Evolutionary conservation across 176 grass and related monocot genomes (phyloP).

Genomic region (Aegilops bicornis): DNA sequence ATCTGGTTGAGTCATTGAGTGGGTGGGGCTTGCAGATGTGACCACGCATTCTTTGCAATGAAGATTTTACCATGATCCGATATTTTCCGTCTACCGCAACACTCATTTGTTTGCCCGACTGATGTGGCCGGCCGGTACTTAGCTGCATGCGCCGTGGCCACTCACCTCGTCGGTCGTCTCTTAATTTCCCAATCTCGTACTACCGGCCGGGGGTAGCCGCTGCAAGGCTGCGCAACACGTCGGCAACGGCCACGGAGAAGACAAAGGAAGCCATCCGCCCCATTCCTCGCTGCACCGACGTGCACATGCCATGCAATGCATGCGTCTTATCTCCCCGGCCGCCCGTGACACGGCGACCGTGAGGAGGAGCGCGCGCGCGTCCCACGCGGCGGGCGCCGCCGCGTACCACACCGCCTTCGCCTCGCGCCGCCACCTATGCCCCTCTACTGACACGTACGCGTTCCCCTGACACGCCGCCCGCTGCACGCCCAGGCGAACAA

Average conservation of each 20-base stretch:
- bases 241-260: neutral
- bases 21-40: too few relatives aligned
- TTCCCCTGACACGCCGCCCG: neutral
- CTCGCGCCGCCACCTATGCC: neutral
- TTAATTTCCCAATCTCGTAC: too few relatives aligned
- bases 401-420: neutral
- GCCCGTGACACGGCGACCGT: neutral
- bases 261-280: conserved; percentile 1
- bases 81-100: too few relatives aligned
- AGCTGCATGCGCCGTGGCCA: too few relatives aligned
- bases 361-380: neutral
- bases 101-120: too few relatives aligned
- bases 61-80: too few relatives aligned
- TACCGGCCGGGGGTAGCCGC: too few relatives aligned
- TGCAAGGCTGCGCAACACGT: neutral
- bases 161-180: too few relatives aligned
- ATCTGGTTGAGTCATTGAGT: too few relatives aligned
- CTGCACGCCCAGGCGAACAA: neutral
- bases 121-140: too few relatives aligned
- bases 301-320: conserved; percentile 8
- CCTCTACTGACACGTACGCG: neutral
- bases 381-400: neutral
- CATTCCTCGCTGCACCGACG: neutral
- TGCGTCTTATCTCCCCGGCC: neutral
- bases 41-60: too few relatives aligned